Percentiles rank a stretch among this genome's conserved stretches.
Evolutionary conservation across 108 stramenopile species (phyloP).

Genomic region (Nannochloropsis oceanica): DNA sequence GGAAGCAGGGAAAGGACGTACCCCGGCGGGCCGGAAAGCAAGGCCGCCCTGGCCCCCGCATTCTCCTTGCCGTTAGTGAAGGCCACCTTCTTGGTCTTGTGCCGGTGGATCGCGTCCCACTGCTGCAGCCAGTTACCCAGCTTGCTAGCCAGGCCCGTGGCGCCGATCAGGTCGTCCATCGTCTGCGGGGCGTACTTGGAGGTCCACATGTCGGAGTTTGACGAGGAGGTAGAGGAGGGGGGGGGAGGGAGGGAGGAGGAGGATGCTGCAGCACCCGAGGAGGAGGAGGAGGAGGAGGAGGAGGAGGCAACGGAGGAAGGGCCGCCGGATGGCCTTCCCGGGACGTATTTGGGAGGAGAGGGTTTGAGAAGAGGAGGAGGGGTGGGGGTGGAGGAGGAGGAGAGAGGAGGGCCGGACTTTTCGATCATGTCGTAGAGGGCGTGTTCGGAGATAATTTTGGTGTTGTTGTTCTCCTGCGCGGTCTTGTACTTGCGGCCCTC

Average conservation of each 20-base stretch:
- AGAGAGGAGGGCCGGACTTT: too few species aligned
- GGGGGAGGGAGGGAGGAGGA: neutral
- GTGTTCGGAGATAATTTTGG: too few species aligned
- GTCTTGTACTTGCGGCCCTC: neutral
- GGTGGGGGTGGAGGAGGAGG: conserved; percentile 36
- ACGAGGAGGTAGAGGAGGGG: neutral
- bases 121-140: conserved; percentile 43
- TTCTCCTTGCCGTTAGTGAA: conserved; percentile 29
- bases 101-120: conserved; percentile 51
- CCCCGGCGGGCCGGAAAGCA: conserved; percentile 91
- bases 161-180: conserved; percentile 32
- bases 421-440: too few species aligned
- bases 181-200: conserved; percentile 51
- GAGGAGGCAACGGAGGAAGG: neutral
- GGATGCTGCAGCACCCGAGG: neutral
- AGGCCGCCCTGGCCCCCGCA: conserved; percentile 60
- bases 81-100: conserved; percentile 1
- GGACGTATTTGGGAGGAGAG: too few species aligned
- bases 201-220: conserved; percentile 71
- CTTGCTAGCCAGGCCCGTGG: conserved; percentile 9
- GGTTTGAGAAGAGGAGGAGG: too few species aligned
- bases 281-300: neutral
- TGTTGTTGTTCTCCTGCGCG: too few species aligned
- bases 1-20: too few species aligned
- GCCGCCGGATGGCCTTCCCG: conserved; percentile 40